Percentiles rank a stretch among this genome's conserved stretches.
These are phyloP conservation scores for Cordyceps fumosorosea DNA, from an alignment of 2,329 filamentous ascomycete species.

Conservation along the genomic window DNA sequence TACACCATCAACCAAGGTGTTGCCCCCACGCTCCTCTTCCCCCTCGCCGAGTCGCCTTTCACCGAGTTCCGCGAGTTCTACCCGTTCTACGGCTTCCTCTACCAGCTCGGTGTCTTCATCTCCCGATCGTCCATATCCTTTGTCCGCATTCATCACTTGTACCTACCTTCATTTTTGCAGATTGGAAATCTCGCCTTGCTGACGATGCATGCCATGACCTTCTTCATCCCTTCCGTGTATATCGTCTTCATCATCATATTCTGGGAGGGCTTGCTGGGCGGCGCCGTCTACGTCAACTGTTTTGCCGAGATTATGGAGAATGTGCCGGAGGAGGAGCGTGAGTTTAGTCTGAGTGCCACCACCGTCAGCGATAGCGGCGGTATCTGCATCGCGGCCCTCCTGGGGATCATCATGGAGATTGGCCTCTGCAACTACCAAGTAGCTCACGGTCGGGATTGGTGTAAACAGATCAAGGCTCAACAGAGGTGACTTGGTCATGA, in stretches of 20 bases:
- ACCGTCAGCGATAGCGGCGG: conserved; percentile 89
- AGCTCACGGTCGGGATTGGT: conserved; percentile 69
- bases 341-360: conserved; percentile 85
- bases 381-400: conserved; percentile 79
- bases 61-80: conserved; percentile 80
- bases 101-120: conserved; percentile 91
- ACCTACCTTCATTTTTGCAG: conserved; percentile 77
- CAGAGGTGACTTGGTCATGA: not conserved
- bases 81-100: conserved; percentile 88
- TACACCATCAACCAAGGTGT: conserved; percentile 98
- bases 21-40: conserved; percentile 82
- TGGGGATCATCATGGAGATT: conserved; percentile 78
- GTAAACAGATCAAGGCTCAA: conserved; percentile 46
- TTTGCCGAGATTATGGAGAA: conserved; percentile 91
- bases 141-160: conserved; percentile 71
- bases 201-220: conserved; percentile 66
- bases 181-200: conserved; percentile 69
- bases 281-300: conserved; percentile 89
- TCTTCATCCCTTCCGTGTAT: conserved; percentile 80
- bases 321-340: conserved; percentile 68
- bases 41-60: conserved; percentile 70
- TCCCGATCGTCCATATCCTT: conserved; percentile 89
- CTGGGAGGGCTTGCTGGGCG: conserved; percentile 90
- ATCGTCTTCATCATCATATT: conserved; percentile 80
- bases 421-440: conserved; percentile 81